Percentiles rank a stretch among this genome's conserved stretches.
These are phyloP conservation scores for Didymosphaeria variabile DNA, from an alignment of 2,329 filamentous ascomycete genomes.

Conservation along the genomic window DNA sequence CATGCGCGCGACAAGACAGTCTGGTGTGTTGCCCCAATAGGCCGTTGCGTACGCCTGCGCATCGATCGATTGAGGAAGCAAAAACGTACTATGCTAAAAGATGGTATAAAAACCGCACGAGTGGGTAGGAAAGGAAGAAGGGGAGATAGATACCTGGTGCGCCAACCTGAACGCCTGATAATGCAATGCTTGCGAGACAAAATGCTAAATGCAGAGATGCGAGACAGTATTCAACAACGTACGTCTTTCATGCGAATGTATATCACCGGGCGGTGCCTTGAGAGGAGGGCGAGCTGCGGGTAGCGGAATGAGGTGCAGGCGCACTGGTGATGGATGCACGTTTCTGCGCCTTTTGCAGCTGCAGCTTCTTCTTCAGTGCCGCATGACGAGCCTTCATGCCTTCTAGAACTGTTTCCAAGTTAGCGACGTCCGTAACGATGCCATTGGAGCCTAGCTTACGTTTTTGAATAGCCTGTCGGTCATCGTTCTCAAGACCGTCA, in stretches of 20 bases:
- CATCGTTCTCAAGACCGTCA: constrained; percentile 70
- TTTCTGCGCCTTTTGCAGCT: constrained; percentile 50
- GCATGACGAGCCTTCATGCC: constrained; percentile 54
- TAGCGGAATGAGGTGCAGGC: constrained; percentile 37
- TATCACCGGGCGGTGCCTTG: constrained; percentile 36
- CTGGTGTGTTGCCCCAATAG: background rate
- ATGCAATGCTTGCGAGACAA: constrained; percentile 31
- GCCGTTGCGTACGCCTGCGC: background rate
- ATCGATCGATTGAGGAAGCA: background rate
- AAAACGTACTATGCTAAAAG: background rate
- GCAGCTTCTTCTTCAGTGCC: constrained; percentile 57
- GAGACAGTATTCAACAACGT: background rate
- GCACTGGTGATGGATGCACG: constrained; percentile 46
- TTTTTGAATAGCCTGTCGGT: constrained; percentile 76
- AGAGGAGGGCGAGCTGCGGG: constrained; percentile 44
- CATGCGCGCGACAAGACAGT: constrained; percentile 16
- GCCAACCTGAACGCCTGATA: constrained; percentile 33
- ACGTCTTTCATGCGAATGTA: background rate
- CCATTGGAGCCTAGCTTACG: constrained; percentile 61
- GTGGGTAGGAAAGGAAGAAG: constrained; percentile 10
- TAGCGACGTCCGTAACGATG: constrained; percentile 22
- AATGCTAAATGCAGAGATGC: constrained; percentile 25
- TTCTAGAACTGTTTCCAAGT: constrained; percentile 55
- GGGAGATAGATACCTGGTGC: constrained; percentile 26
- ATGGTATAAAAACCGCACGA: constrained; percentile 6